A percentile compares a stretch with the other conserved stretches of the same genome.
Conservation (phyloP, 1,139 yeast species). For the Blastobotrys niveus region DNA sequence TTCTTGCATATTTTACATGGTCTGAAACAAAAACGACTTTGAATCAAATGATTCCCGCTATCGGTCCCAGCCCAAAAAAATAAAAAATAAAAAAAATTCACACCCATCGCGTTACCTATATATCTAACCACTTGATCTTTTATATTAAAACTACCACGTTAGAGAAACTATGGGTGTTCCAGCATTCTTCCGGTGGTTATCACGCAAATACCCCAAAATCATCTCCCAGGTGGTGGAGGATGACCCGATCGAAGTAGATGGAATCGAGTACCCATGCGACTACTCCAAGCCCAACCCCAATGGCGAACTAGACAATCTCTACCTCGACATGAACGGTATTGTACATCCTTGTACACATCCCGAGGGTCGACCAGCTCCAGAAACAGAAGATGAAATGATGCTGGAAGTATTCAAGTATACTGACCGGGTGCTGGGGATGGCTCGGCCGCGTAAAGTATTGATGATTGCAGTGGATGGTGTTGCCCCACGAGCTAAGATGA, state of each 20-base stretch:
- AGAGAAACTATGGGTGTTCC: constrained; percentile 59
- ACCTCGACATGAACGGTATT: constrained; percentile 94
- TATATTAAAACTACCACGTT: no score
- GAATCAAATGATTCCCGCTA: no score
- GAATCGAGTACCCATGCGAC: constrained; percentile 55
- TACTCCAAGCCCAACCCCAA: constrained; percentile 82
- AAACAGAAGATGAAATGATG: constrained; percentile 92
- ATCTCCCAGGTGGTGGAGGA: constrained; percentile 87
- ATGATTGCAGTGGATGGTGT: constrained; percentile 97
- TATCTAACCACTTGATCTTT: no score
- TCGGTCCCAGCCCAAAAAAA: no score
- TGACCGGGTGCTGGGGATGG: constrained; percentile 84
- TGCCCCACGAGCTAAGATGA: constrained; percentile 98
- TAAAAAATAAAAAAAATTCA: no score
- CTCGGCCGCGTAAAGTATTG: constrained; percentile 85
- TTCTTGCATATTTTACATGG: no score
- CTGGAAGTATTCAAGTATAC: constrained; percentile 85
- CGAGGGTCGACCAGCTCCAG: constrained; percentile 89
- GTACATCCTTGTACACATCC: constrained; percentile 98
- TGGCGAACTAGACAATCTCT: constrained; percentile 88
- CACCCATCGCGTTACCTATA: no score
- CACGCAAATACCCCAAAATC: constrained; percentile 88
- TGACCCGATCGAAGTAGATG: constrained; percentile 45
- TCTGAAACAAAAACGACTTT: no score
- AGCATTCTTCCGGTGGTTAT: constrained; percentile 94